phyloP scores from a whole-genome alignment of 345 rosid species.

The Cardamine chenopodiifolia region DNA sequence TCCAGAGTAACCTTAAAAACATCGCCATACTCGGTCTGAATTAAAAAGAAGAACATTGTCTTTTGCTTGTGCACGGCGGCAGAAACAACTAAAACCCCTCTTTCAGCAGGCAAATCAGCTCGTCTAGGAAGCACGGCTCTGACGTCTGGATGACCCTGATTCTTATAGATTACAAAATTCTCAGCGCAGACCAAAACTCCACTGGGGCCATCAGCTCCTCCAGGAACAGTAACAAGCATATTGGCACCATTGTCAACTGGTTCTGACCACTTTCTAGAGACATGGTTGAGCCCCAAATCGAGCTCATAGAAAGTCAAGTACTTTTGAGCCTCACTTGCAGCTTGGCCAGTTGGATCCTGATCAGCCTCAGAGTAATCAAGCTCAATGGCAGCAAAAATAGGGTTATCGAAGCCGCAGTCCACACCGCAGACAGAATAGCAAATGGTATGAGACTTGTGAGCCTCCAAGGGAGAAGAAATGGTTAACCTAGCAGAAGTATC shows the following conservation, averaged over 20 bases:
- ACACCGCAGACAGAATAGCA: conserved; percentile 85
- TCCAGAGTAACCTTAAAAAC: conserved; percentile 88
- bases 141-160: conserved; percentile 89
- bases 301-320: conserved; percentile 92
- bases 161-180: conserved; percentile 95
- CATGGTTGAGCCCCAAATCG: conserved; percentile 92
- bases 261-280: conserved; percentile 95
- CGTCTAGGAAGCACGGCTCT: conserved; percentile 96
- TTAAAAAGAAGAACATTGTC: conserved; percentile 82
- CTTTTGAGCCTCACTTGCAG: conserved; percentile 94
- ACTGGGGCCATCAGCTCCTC: conserved; percentile 96
- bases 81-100: conserved; percentile 91
- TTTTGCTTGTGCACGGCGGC: conserved; percentile 92
- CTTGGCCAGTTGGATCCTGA: conserved; percentile 85
- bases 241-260: conserved; percentile 97
- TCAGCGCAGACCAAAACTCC: conserved; percentile 96
- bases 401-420: conserved; percentile 96
- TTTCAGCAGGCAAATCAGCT: conserved; percentile 84
- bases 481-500: conserved; percentile 96
- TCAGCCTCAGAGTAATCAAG: conserved; percentile 96
- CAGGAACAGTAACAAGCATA: conserved; percentile 97
- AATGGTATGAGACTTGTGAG: conserved; percentile 92
- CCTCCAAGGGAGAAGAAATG: conserved; percentile 95
- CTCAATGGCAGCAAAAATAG: conserved; percentile 89
- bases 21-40: conserved; percentile 97